A percentile compares a stretch with the other conserved stretches of the same genome.
Conservation (phyloP, 2,329 filamentous ascomycete genomes). For the Pleomassaria siparia region DNA sequence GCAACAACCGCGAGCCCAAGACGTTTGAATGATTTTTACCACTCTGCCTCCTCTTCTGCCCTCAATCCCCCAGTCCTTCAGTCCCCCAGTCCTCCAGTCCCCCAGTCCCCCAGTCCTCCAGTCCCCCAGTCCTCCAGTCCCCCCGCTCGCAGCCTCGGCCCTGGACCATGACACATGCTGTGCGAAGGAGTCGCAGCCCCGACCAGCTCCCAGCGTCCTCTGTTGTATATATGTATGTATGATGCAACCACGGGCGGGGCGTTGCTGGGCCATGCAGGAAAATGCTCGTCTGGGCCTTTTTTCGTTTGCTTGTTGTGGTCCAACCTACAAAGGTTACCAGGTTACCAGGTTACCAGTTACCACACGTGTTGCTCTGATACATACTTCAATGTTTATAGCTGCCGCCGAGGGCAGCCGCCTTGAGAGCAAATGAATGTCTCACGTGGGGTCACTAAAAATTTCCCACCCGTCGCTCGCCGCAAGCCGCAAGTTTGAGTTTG, state of each 20-base stretch:
- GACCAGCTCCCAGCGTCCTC: background rate
- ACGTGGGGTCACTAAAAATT: background rate
- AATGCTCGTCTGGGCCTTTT: too few species aligned
- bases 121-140: conserved; percentile 1
- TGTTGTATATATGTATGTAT: too few species aligned
- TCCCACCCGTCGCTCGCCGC: background rate
- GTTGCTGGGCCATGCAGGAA: too few species aligned
- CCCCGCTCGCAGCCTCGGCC: background rate
- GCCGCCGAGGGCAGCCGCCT: too few species aligned
- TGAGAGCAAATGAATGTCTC: background rate
- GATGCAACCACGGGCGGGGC: too few species aligned
- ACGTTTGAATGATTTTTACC: background rate
- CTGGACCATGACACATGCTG: background rate
- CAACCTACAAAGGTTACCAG: too few species aligned
- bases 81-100: background rate
- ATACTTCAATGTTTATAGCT: too few species aligned
- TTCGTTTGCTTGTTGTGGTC: too few species aligned
- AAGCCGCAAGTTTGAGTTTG: too few species aligned
- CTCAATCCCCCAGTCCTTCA: conserved; percentile 5
- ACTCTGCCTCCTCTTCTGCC: too few species aligned
- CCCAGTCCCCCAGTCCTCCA: conserved; percentile 1
- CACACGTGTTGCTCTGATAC: background rate
- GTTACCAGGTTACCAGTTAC: too few species aligned
- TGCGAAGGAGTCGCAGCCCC: background rate
- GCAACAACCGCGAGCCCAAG: background rate